phyloP scores from a whole-genome alignment of 202 grass and related monocot genomes.

The Panicum hallii region DNA sequence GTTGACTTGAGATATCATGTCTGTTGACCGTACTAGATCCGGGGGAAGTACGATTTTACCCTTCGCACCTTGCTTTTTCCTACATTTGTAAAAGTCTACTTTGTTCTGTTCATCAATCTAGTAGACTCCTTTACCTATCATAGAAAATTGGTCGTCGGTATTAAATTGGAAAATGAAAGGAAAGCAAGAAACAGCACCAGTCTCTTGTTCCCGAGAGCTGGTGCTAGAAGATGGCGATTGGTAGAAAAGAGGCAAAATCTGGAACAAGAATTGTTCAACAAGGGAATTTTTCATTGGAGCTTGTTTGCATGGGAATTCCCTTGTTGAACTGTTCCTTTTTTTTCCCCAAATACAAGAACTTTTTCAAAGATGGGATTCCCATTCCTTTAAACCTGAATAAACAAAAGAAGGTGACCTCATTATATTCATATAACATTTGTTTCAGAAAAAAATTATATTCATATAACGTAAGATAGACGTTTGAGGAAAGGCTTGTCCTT shows the following conservation, averaged over 20 bases:
- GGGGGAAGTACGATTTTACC: neutral
- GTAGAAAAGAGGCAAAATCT: constrained; percentile 16
- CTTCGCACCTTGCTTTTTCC: neutral
- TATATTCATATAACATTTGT: constrained; percentile 34
- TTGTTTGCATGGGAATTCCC: neutral
- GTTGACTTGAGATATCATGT: constrained; percentile 1
- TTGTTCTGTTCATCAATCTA: constrained; percentile 18
- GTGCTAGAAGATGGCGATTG: constrained; percentile 18
- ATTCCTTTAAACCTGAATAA: constrained; percentile 18
- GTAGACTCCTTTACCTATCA: neutral
- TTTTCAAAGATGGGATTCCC: constrained; percentile 33
- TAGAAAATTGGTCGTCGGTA: neutral
- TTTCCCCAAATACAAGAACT: constrained; percentile 29
- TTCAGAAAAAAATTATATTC: neutral
- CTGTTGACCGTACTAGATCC: neutral
- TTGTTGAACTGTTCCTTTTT: neutral
- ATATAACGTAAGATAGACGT: constrained; percentile 30
- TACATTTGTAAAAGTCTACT: neutral
- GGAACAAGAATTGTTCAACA: constrained; percentile 40
- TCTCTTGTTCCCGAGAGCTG: neutral
- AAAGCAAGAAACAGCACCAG: neutral
- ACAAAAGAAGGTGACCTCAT: neutral
- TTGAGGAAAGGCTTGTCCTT: neutral
- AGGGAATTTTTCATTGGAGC: constrained; percentile 31
- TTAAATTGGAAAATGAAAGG: constrained; percentile 21